These are phyloP conservation scores for Geranium brycei DNA, from an alignment of 345 rosid species.

Conservation along the genomic window DNA sequence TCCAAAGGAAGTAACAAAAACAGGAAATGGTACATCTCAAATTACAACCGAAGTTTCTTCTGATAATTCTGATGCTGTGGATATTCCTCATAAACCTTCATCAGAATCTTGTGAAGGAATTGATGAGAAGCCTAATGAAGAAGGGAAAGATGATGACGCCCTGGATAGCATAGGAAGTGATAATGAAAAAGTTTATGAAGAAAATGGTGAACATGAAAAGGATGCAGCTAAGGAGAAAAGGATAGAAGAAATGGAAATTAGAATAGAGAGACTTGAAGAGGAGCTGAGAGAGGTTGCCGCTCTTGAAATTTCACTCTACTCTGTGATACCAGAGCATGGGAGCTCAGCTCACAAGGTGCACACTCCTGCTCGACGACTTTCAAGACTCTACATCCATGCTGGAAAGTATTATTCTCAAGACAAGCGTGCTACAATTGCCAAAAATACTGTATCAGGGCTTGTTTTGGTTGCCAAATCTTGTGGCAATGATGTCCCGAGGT, in stretches of 20 bases:
- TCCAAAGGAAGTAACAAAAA: conserved; percentile 17
- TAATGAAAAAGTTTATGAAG: conserved; percentile 41
- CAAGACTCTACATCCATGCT: conserved; percentile 82
- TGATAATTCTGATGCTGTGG: conserved; percentile 16
- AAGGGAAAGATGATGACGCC: conserved; percentile 35
- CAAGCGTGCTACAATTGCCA: conserved; percentile 67
- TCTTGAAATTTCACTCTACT: conserved; percentile 77
- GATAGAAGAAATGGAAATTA: conserved; percentile 49
- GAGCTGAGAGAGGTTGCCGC: conserved; percentile 98
- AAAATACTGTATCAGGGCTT: conserved; percentile 72
- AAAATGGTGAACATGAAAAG: conserved; percentile 31
- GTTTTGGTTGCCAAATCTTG: conserved; percentile 76
- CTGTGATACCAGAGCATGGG: conserved; percentile 81
- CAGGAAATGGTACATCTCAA: conserved; percentile 20
- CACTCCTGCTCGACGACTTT: conserved; percentile 87
- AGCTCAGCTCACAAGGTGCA: conserved; percentile 88
- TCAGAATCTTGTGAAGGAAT: conserved; percentile 25
- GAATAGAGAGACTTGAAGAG: conserved; percentile 75
- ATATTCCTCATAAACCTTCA: conserved; percentile 21
- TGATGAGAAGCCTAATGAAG: conserved; percentile 26
- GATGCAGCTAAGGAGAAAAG: conserved; percentile 36
- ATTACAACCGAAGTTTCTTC: conserved; percentile 11
- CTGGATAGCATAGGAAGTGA: conserved; percentile 55
- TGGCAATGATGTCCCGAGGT: conserved; percentile 90
- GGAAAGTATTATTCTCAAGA: conserved; percentile 62